These are phyloP conservation scores for Funneliformis geosporum DNA, from an alignment of 192 early-diverging fungal genomes.

Conservation along the genomic window DNA sequence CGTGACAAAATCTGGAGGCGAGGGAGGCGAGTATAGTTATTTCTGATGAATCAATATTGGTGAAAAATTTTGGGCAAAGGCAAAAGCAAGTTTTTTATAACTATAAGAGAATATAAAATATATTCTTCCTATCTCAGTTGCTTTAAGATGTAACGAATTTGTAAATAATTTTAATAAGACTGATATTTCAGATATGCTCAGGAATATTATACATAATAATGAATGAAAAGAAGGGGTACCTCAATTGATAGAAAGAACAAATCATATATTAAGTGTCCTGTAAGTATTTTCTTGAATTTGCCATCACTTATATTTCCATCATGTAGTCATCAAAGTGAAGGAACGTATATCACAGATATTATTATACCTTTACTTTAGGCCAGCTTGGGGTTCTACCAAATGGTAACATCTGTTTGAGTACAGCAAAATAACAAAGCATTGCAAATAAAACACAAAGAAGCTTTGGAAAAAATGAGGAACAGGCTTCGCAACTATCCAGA, in stretches of 20 bases:
- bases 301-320: not conserved
- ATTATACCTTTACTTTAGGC: conserved; percentile 21
- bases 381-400: conserved; percentile 3
- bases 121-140: not conserved
- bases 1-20: not conserved
- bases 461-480: not conserved
- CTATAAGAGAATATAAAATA: conserved; percentile 4
- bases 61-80: conserved; percentile 16
- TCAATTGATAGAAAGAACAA: conserved; percentile 2
- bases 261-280: conserved; percentile 2
- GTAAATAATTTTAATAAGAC: conserved; percentile 19
- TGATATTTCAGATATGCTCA: not conserved
- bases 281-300: not conserved
- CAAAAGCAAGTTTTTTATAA: not conserved
- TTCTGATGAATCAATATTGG: not conserved
- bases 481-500: not conserved
- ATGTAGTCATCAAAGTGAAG: conserved; percentile 14
- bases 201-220: conserved; percentile 17
- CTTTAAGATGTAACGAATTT: conserved; percentile 3
- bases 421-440: not conserved
- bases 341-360: conserved; percentile 18
- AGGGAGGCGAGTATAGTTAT: conserved; percentile 18
- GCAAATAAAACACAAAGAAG: conserved; percentile 5
- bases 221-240: not conserved
- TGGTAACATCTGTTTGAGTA: conserved; percentile 17